A percentile compares a stretch with the other conserved stretches of the same genome.
Evolutionary conservation across 352 stramenopile genomes (phyloP).

Genomic region (Pythium coloratum): DNA sequence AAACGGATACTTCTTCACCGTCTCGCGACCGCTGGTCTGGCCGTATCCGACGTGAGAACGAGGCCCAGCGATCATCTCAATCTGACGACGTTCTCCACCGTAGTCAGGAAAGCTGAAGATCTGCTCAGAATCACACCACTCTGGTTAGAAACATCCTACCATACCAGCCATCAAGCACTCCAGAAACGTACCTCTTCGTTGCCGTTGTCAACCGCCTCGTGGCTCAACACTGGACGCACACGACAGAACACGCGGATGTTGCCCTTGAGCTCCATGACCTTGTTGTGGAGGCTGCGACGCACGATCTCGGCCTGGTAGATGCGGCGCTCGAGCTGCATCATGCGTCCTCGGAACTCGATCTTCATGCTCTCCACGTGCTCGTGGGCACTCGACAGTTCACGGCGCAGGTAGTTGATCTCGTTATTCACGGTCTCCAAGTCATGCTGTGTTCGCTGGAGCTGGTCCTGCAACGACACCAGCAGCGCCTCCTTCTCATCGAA

Average conservation of each 20-base stretch:
- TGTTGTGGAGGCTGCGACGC: slow-evolving; percentile 82
- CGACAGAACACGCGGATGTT: slow-evolving; percentile 97
- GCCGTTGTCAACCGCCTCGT: slow-evolving; percentile 47
- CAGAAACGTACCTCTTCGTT: slow-evolving; percentile 47
- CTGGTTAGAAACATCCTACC: not conserved
- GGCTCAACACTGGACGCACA: slow-evolving; percentile 85
- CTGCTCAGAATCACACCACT: slow-evolving; percentile 23
- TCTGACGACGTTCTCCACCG: slow-evolving; percentile 55
- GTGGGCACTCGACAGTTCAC: slow-evolving; percentile 25
- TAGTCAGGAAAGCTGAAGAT: slow-evolving; percentile 82
- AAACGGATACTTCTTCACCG: slow-evolving; percentile 91
- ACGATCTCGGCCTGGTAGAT: slow-evolving; percentile 70
- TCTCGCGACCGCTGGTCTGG: slow-evolving; percentile 46
- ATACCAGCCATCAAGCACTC: not conserved
- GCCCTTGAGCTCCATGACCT: slow-evolving; percentile 96
- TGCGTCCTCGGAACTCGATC: slow-evolving; percentile 35
- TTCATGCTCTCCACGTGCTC: slow-evolving; percentile 27
- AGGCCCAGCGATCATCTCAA: slow-evolving; percentile 67
- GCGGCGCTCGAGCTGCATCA: slow-evolving; percentile 41
- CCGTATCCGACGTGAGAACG: slow-evolving; percentile 75
- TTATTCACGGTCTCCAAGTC: slow-evolving; percentile 29
- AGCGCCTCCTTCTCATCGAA: slow-evolving; percentile 42
- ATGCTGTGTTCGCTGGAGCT: slow-evolving; percentile 36
- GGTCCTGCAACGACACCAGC: slow-evolving; percentile 35
- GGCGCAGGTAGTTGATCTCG: slow-evolving; percentile 24